These are phyloP conservation scores for Tranzscheliella williamsii DNA, from an alignment of 1,284 basidiomycete species.

Conservation along the genomic window DNA sequence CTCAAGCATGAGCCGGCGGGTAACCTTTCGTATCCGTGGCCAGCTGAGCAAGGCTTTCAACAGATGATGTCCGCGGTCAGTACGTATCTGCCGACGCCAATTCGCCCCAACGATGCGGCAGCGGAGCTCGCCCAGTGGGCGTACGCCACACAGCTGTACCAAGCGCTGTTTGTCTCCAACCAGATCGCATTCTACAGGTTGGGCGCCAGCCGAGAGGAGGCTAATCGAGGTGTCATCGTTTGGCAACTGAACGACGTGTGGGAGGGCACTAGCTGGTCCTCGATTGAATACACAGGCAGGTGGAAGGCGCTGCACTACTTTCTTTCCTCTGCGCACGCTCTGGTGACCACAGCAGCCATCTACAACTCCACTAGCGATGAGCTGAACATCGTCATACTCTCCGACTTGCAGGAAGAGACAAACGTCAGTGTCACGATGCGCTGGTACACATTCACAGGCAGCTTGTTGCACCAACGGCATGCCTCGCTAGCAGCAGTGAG, in stretches of 20 bases:
- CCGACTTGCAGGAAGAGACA: too few species aligned
- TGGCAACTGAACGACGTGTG: constrained; percentile 74
- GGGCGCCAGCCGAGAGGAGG: constrained; percentile 68
- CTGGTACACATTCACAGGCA: too few species aligned
- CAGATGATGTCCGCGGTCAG: constrained; percentile 68
- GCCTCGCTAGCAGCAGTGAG: too few species aligned
- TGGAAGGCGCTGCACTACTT: constrained; percentile 68
- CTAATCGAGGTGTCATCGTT: constrained; percentile 69
- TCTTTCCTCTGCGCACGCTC: constrained; percentile 65
- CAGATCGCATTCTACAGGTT: constrained; percentile 71
- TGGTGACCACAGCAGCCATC: constrained; percentile 67
- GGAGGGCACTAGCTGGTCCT: constrained; percentile 70
- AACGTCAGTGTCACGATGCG: too few species aligned
- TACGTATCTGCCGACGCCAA: constrained; percentile 55
- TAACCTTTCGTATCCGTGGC: constrained; percentile 68
- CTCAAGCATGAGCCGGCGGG: constrained; percentile 68
- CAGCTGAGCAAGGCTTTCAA: constrained; percentile 66
- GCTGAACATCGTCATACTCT: too few species aligned
- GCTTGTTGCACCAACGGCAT: too few species aligned
- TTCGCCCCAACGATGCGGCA: neutral
- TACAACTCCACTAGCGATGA: too few species aligned
- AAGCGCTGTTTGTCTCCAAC: constrained; percentile 60
- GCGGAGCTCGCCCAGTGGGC: constrained; percentile 15
- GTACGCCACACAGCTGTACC: constrained; percentile 38
- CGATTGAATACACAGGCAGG: constrained; percentile 69